Conservation (phyloP, 2,329 filamentous ascomycete genomes). For the Emmonsia crescens region DNA sequence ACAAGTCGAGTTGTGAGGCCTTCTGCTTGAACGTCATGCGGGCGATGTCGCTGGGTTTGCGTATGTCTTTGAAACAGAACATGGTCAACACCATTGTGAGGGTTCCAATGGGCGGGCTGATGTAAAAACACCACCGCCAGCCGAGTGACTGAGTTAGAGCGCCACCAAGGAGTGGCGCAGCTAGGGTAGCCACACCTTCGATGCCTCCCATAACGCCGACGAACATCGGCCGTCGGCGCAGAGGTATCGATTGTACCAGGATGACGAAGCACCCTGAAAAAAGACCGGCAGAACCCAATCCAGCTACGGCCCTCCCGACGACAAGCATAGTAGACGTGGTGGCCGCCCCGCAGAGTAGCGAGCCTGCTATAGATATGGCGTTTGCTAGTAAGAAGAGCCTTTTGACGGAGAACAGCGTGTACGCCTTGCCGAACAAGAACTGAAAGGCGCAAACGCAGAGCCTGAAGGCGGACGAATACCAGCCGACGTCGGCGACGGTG, state of each 20-base stretch:
- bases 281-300: background rate
- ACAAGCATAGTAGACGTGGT: background rate
- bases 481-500: constrained; percentile 20
- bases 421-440: constrained; percentile 19
- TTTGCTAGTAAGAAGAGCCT: constrained; percentile 16
- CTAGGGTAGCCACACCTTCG: constrained; percentile 16
- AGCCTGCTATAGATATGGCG: constrained; percentile 6
- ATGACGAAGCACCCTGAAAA: background rate
- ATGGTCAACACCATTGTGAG: background rate
- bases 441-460: constrained; percentile 15
- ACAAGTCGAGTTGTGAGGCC: background rate
- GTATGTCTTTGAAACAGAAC: background rate
- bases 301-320: background rate
- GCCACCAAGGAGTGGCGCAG: constrained; percentile 26
- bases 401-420: constrained; percentile 25
- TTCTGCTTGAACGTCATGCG: background rate
- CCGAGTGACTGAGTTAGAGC: constrained; percentile 23
- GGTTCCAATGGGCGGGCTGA: constrained; percentile 14
- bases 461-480: constrained; percentile 18
- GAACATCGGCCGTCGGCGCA: background rate
- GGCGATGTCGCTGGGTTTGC: background rate
- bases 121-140: constrained; percentile 31
- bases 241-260: background rate
- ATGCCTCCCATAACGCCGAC: background rate
- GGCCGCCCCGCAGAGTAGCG: background rate